Base-by-base conservation (phyloP, 2,329 filamentous ascomycete species). In the Scytalidium lignicola region DNA sequence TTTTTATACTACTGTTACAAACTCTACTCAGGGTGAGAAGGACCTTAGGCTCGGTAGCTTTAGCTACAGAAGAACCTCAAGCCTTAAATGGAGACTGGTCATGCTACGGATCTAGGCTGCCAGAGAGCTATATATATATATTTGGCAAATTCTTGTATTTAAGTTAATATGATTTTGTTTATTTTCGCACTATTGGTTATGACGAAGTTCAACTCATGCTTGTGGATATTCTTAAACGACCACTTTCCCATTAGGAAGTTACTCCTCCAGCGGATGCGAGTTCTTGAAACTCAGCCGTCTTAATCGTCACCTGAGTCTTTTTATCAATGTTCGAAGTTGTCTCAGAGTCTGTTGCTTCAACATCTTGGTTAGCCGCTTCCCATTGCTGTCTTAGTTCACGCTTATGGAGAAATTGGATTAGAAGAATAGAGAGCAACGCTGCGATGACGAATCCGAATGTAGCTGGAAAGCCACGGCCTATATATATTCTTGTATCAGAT, bases 381-480 rank as follows among this genome's bases (percentile, higher is more conserved):
- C n/a, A 12, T 37, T 45, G 15, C 22, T 37, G 43, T 23, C 43
- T n/a, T 15, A 45, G 28, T 22, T 45, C 23, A 7, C 43, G 43
- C 26, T 37, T 37, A 20, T 42, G 32, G 5, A 49, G 26, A 17
- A 32, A 43, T 15, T 49, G 43, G n/a, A 49, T 51, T 2, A 21
- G 28, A 28, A 46, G n/a, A 21, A 54, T 50, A 17, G 47, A 29
- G 2, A 52, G 40, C 20, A 52, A 41, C 4, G 23, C 52, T 4
- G 52, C 52, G n/a, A 54, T 51, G 5, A 52, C 50, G 17, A 54
- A 52, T 2, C 47, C 50, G 21, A 52, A 54, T 12, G 49, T 50
- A 6, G 49, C 44, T 6, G 52, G 47, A 29, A 54, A 52, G 1
- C 52, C 52, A 19, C 48, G 47, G 41, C 51, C 50, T 52, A 22